Conservation (phyloP, 768 basidiomycete species). For the Collybiopsis luxurians region DNA sequence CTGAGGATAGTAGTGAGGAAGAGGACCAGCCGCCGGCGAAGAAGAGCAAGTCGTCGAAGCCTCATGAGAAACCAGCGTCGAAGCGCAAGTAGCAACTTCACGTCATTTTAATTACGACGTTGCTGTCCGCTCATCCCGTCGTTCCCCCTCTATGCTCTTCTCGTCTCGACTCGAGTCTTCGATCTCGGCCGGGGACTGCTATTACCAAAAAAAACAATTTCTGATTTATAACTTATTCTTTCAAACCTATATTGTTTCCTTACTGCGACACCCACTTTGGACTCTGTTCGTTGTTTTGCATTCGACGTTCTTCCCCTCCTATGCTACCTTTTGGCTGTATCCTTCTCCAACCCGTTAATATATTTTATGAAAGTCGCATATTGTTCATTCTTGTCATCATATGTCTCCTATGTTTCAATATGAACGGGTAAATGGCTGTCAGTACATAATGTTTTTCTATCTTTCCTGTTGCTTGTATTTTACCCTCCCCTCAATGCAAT, state of each 20-base stretch:
- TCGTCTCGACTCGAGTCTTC: background rate
- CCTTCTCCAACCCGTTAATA: too few relatives aligned
- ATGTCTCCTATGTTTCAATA: too few relatives aligned
- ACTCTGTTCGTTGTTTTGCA: background rate
- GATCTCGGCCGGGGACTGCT: too few relatives aligned
- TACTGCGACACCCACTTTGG: background rate
- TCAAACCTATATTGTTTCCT: background rate
- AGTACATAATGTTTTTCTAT: too few relatives aligned
- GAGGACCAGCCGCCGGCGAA: slow-evolving; percentile 6
- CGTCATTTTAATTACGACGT: background rate
- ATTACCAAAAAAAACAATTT: too few relatives aligned
- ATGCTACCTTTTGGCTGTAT: too few relatives aligned
- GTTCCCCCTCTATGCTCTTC: too few relatives aligned
- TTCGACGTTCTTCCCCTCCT: background rate
- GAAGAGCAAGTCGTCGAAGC: slow-evolving; percentile 2
- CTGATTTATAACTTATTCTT: slow-evolving; percentile 1
- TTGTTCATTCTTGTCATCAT: too few relatives aligned
- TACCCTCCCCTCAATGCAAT: too few relatives aligned
- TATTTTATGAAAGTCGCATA: too few relatives aligned
- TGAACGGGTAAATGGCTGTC: too few relatives aligned
- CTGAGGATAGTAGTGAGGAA: background rate
- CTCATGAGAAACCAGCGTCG: background rate
- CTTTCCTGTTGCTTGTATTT: too few relatives aligned
- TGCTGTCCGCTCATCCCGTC: background rate
- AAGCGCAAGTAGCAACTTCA: background rate